A percentile compares a stretch with the other conserved stretches of the same genome.
Conservation (phyloP, 2,329 filamentous ascomycete species). For the Endoconidiophora laricicola region DNA sequence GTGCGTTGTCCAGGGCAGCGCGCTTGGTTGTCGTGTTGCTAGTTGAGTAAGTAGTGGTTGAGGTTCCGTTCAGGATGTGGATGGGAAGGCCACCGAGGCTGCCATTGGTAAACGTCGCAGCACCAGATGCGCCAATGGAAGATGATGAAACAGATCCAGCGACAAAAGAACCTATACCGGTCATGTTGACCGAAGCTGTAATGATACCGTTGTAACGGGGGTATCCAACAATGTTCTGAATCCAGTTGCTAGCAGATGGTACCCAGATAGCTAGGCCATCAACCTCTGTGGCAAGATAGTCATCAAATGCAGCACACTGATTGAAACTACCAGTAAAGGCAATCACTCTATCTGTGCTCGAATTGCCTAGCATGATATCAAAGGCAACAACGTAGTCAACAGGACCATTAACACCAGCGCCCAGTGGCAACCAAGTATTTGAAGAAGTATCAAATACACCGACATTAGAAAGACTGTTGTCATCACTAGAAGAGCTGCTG, state of each 20-base stretch:
- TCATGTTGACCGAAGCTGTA: conserved; percentile 47
- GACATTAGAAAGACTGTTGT: conserved; percentile 53
- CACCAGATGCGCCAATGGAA: conserved; percentile 55
- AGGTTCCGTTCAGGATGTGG: conserved; percentile 28
- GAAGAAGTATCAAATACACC: conserved; percentile 56
- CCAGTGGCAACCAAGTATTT: conserved; percentile 61
- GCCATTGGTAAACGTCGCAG: conserved; percentile 43
- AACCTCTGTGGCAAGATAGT: conserved; percentile 42
- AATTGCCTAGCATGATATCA: conserved; percentile 57
- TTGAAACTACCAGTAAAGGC: conserved; percentile 69
- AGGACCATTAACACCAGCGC: conserved; percentile 67
- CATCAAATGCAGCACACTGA: conserved; percentile 50
- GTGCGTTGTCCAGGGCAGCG: background rate
- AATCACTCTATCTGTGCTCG: conserved; percentile 54
- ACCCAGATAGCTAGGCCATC: conserved; percentile 85
- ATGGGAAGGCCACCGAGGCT: conserved; percentile 41
- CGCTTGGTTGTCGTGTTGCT: conserved; percentile 23
- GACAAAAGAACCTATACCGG: conserved; percentile 49
- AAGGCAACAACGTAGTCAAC: conserved; percentile 63
- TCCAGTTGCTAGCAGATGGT: conserved; percentile 69
- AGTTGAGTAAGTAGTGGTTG: conserved; percentile 22
- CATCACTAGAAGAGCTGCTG: conserved; percentile 49
- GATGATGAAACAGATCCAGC: conserved; percentile 71
- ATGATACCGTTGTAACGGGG: conserved; percentile 57
- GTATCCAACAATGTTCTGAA: conserved; percentile 55